Base-by-base conservation (phyloP, 495 filamentous ascomycete species). In the Hypoxylon perforatum region DNA sequence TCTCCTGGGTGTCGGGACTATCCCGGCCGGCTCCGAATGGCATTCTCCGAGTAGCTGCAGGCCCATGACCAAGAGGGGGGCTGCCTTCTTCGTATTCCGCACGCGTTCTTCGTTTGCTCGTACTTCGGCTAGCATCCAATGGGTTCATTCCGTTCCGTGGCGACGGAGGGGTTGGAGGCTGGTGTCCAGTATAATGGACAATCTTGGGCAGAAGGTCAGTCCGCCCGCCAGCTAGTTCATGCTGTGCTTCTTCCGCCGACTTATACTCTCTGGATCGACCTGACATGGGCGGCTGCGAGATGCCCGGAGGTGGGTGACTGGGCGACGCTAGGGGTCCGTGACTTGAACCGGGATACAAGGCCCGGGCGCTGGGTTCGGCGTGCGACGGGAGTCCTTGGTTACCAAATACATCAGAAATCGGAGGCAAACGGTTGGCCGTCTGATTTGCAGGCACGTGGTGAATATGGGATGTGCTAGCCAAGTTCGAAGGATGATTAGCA, bases 201-300 rank as follows among this genome's bases (percentile, higher is more conserved):
- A 98, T 90, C 69, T 92, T 92, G 11, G 95, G 95, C 17, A 97
- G 82, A 19, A 97, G 81, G 36, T 98, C 95, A 58, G 96, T 92
- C 48, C 95, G 88, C 14, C 95, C 95, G 55, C 92, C 94, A 6
- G 95, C 89, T 68, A 99, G 78, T 53, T 94, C 91, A 23, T 90
- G 90, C 51, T 97, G 92, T 6, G 91, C 95, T 73, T 99, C 95
- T 74, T 99, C 95, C 12, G 95, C 95, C 1, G 95, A 97, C 60
- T 91, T 91, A 74, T 96, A 97, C 73, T 99, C 95, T 38, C 94
- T 88, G 2, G 87, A 84, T 54, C 95, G 87, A 22, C 83, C 82
- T 18, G 82, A 78, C 56, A 75, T 71, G 8, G 77, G 77, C 11
- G 69, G 61, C 46, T 80, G 79, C 14, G 76, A 76, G 45, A 75